These are phyloP conservation scores for Herpetomonas tarakana DNA, from an alignment of 208 protist species.

Conservation along the genomic window DNA sequence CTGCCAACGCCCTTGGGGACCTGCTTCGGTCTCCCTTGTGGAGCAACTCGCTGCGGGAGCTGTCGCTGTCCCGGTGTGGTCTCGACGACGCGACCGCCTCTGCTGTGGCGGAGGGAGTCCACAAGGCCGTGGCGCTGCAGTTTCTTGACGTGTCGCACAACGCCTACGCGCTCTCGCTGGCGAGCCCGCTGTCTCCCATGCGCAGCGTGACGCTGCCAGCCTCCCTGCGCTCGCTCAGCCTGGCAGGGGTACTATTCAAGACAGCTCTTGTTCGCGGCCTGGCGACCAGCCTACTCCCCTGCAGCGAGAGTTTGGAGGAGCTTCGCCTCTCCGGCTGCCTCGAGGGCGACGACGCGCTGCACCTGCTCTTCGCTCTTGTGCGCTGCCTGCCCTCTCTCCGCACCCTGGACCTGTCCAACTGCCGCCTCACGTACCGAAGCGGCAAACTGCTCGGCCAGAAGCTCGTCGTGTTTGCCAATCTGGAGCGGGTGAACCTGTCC, in stretches of 20 bases:
- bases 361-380: constrained; percentile 18
- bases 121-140: constrained; percentile 12
- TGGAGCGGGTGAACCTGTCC: constrained; percentile 42
- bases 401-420: constrained; percentile 47
- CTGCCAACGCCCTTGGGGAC: constrained; percentile 2
- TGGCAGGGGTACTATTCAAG: constrained; percentile 44
- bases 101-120: constrained; percentile 26
- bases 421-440: constrained; percentile 39
- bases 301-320: constrained; percentile 30
- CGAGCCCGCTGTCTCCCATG: constrained; percentile 9
- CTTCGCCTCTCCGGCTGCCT: constrained; percentile 42
- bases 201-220: constrained; percentile 22
- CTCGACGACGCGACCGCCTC: constrained; percentile 34
- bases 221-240: constrained; percentile 32
- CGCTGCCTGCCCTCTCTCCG: constrained; percentile 22
- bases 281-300: constrained; percentile 17
- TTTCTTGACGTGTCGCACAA: constrained; percentile 40
- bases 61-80: constrained; percentile 25
- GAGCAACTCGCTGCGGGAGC: constrained; percentile 6
- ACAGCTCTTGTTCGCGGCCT: constrained; percentile 27
- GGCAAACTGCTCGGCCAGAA: constrained; percentile 34
- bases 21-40: constrained; percentile 1
- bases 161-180: constrained; percentile 36
- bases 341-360: constrained; percentile 27
- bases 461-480: constrained; percentile 32